Base-by-base conservation (phyloP, 345 rosid genomes). In the Brassica rapa region DNA sequence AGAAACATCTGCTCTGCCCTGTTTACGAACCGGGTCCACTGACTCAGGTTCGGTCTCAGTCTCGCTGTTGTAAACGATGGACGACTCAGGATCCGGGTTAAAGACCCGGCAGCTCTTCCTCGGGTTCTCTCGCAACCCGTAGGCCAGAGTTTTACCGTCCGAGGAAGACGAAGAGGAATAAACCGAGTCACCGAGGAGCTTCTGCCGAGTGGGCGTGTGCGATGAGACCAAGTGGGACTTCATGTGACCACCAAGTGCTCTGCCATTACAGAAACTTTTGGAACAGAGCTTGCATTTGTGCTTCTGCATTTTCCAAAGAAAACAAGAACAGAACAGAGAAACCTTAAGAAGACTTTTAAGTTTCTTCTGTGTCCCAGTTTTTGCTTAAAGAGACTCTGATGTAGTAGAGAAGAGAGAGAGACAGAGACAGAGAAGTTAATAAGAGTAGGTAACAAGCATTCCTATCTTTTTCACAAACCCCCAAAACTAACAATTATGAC, bases 391-490 rank as follows among this genome's bases (percentile, higher is more conserved):
- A 64, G 80, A 63, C 33, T 37, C 37, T 80, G 72, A 23, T 43
- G 73, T 41, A 24, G 67, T 19, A 55, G 76, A 14, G 39, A 32
- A 53, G 61, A 63, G 51, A 61, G 46, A 59, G 71, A 66, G 71
- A 67, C 82, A 75, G 86, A 84, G 84, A 63, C 70, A 81, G 88
- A 80, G 87, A 84, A 86, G 76, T 88, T 84, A 87, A 88, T 87
- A 87, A 89, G 93, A 91, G 98, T 93, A 90, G 99, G 94, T 93
- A 89, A 91, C 96, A 91, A 93, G 97, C 97, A 86, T 91, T 86
- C 92, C 80, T 84, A 90, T 89, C 84, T 89, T 88, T 84, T 88
- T 88, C 86, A 88, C 83, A 82, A 78, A 80, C 68, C 79, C 86
- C 83, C 83, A 78, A 77, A 78, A 75, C 77, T 85, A 81, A 84